phyloP scores from a whole-genome alignment of 2,329 filamentous ascomycete species.

The Alternaria arborescens region DNA sequence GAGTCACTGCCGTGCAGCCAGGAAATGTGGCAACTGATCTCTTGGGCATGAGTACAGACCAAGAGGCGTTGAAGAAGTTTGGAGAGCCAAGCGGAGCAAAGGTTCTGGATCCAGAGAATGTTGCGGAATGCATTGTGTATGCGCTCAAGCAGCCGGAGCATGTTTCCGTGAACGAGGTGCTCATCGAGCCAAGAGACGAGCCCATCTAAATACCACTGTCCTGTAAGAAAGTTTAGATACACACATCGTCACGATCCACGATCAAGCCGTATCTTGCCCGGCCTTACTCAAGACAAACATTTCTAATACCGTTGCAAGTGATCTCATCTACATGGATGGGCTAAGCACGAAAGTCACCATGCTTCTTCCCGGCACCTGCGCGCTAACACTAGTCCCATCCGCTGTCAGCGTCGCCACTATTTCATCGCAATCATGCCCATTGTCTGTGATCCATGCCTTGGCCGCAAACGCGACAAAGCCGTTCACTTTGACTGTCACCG shows the following conservation, averaged over 20 bases:
- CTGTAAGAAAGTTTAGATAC: background rate
- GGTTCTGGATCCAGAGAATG: conserved; percentile 76
- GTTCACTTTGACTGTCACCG: conserved; percentile 35
- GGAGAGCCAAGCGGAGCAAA: conserved; percentile 78
- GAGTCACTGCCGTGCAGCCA: conserved; percentile 78
- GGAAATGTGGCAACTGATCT: conserved; percentile 80
- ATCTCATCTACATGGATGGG: background rate
- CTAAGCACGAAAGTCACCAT: conserved; percentile 41
- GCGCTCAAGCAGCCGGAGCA: conserved; percentile 77
- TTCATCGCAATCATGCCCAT: conserved; percentile 37
- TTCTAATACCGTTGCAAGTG: background rate
- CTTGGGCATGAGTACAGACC: conserved; percentile 76
- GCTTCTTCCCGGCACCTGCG: conserved; percentile 34
- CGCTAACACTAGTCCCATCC: conserved; percentile 34
- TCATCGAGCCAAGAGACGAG: conserved; percentile 63
- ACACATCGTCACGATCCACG: background rate
- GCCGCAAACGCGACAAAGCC: conserved; percentile 39
- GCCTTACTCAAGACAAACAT: background rate
- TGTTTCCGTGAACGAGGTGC: conserved; percentile 80
- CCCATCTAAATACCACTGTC: conserved; percentile 33
- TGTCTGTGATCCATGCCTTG: conserved; percentile 52
- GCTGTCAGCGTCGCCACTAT: conserved; percentile 15
- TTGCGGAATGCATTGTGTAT: conserved; percentile 76
- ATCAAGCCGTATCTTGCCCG: background rate
- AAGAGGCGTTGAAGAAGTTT: conserved; percentile 79